A percentile compares a stretch with the other conserved stretches of the same genome.
Evolutionary conservation across 257 asterid genomes (phyloP).

Genomic region (Catharanthus roseus): DNA sequence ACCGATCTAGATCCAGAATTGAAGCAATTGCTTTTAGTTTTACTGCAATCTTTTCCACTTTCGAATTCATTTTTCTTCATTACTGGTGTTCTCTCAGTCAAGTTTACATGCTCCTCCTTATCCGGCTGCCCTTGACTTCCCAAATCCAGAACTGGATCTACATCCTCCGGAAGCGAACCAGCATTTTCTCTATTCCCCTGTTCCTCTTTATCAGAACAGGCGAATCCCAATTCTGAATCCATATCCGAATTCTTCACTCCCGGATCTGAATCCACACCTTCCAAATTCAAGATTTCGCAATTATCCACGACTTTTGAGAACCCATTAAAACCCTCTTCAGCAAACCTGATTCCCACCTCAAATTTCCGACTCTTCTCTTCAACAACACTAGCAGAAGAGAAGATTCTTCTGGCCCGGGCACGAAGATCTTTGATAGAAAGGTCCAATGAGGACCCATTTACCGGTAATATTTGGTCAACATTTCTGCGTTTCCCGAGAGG

Average conservation of each 20-base stretch:
- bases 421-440: constrained; percentile 44
- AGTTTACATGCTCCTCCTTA: background rate
- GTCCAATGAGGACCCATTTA: constrained; percentile 17
- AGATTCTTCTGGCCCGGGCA: constrained; percentile 27
- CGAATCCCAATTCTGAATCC: constrained; percentile 11
- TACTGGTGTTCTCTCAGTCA: background rate
- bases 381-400: constrained; percentile 13
- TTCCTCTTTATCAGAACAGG: constrained; percentile 6
- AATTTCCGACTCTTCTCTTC: constrained; percentile 8
- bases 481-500: constrained; percentile 14
- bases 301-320: background rate
- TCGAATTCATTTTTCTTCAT: background rate
- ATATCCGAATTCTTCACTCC: background rate
- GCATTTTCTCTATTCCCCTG: background rate
- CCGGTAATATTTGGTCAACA: background rate
- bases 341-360: background rate
- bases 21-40: background rate
- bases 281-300: background rate
- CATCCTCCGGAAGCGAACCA: background rate
- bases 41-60: background rate
- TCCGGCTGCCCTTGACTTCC: background rate
- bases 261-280: background rate
- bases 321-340: constrained; percentile 12
- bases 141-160: background rate
- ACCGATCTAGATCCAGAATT: constrained; percentile 13